Evolutionary conservation across 345 rosid species (phyloP), one percentile per base, ranked within the genome.

Genomic region (Excoecaria cochinchinensis): DNA sequence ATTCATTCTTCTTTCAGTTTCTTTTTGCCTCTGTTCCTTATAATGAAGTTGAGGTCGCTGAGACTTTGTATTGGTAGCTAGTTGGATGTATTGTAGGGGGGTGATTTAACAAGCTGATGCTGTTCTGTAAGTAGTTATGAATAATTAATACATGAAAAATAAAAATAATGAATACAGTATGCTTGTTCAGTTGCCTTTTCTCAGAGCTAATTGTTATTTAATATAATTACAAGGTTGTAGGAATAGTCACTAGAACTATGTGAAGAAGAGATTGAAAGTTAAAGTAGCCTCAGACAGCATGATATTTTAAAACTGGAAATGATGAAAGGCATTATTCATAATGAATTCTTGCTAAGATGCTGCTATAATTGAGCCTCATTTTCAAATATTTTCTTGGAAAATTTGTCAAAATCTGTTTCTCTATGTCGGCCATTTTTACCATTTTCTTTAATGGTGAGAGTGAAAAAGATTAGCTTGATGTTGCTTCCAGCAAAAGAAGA

Each of bases 1-100:
- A 48, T 78, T 78, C 25, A 46, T 66, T 72, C 22, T 66, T 77
- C 55, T 48, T 50, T 17, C 25, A 62, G 67, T 50, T 57, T 47
- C 47, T 52, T 63, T 44, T 38, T 42, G 3, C 19, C 36, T 68
- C 21, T 24, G 38, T 75, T 9, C 38, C 47, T 25, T 17, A 24
- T 57, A 14, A 44, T 47, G 39, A 58, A 71, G 53, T 40, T 13
- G 60, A 36, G 69, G 61, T 51, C 39, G 38, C 58, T 69, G 22
- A n/a, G 55, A 69, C 44, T 50, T 69, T 69, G 58, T 50, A 53
- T 47, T 15, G 22, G 11, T 10, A 59, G 24, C 38, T 19, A 50
- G 15, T 31, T 73, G 53, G 39, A 38, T 36, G 69, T 51, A 36
- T 17, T 48, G 47, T 61, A 47, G 42, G 67, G 46, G 58, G 68